Conservation (phyloP, 169 alveolate species). For the Eimeria necatrix region DNA sequence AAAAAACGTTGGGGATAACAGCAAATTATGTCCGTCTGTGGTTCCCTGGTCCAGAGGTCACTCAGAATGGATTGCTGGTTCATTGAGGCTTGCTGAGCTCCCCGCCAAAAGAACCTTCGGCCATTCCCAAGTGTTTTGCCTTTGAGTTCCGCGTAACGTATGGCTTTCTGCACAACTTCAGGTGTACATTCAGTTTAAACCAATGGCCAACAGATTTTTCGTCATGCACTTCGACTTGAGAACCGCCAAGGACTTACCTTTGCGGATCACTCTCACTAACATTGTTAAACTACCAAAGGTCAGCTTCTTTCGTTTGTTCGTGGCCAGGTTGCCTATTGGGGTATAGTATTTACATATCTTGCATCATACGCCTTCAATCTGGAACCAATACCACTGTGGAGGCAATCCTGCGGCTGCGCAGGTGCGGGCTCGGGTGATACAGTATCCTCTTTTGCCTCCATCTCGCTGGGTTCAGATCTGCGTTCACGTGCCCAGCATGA, state of each 20-base stretch:
- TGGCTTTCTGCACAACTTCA: neutral
- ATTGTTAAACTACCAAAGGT: slow-evolving; percentile 87
- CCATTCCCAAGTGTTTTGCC: too few species aligned
- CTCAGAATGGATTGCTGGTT: neutral
- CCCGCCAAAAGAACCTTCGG: too few species aligned
- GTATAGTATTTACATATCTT: too few species aligned
- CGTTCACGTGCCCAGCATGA: slow-evolving; percentile 69
- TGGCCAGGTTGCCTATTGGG: neutral
- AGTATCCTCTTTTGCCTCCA: slow-evolving; percentile 66
- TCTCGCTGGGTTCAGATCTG: slow-evolving; percentile 82
- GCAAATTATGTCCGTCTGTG: slow-evolving; percentile 84
- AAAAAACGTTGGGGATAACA: slow-evolving; percentile 86
- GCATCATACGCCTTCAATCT: too few species aligned
- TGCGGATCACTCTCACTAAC: slow-evolving; percentile 88
- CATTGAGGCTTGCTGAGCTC: too few species aligned
- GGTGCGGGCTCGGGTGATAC: slow-evolving; percentile 78
- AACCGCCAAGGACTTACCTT: slow-evolving; percentile 78
- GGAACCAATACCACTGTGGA: neutral
- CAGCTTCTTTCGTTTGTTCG: slow-evolving; percentile 23
- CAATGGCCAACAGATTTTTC: slow-evolving; percentile 86
- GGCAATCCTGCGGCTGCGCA: slow-evolving; percentile 19
- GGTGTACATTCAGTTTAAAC: slow-evolving; percentile 87
- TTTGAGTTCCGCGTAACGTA: too few species aligned
- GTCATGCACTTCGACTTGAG: slow-evolving; percentile 89
- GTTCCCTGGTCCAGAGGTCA: neutral